Percentiles rank a stretch among this genome's conserved stretches.
phyloP scores from a whole-genome alignment of 805 yeast species.

The Ogataea parapolymorpha region DNA sequence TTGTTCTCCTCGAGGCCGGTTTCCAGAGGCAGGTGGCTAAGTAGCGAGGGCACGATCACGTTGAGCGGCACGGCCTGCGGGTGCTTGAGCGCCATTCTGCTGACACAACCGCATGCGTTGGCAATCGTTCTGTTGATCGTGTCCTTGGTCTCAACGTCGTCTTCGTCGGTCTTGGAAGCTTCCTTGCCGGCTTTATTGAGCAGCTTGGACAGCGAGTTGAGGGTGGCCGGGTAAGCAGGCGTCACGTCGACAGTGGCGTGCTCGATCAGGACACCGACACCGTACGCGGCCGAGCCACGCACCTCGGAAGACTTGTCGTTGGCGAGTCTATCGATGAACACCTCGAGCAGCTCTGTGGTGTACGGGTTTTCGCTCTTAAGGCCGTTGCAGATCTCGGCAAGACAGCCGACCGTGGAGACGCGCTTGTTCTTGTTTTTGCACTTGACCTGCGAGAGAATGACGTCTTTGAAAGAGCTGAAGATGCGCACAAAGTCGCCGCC shows the following conservation, averaged over 20 bases:
- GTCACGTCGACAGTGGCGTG: conserved; percentile 52
- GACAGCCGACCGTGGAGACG: conserved; percentile 79
- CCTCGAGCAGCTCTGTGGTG: conserved; percentile 64
- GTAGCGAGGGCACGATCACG: conserved; percentile 69
- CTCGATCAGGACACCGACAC: conserved; percentile 76
- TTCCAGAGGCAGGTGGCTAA: conserved; percentile 78
- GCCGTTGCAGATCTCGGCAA: conserved; percentile 84
- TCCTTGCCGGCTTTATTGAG: conserved; percentile 77
- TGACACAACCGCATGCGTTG: conserved; percentile 96
- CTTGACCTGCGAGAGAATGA: conserved; percentile 52
- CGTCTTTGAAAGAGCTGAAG: conserved; percentile 68
- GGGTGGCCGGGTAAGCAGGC: conserved; percentile 61
- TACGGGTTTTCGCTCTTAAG: conserved; percentile 65
- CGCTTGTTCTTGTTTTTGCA: conserved; percentile 72
- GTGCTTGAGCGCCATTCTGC: conserved; percentile 79
- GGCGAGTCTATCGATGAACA: conserved; percentile 65
- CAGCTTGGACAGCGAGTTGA: conserved; percentile 65
- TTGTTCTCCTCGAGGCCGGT: conserved; percentile 90
- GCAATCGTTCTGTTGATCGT: conserved; percentile 82
- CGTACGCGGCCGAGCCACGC: conserved; percentile 93
- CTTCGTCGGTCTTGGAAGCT: conserved; percentile 53
- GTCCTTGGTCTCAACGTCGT: conserved; percentile 76
- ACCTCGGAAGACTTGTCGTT: conserved; percentile 81
- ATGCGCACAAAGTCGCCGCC: conserved; percentile 72
- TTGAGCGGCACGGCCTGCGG: conserved; percentile 70